phyloP scores from a whole-genome alignment of 306 rosid species.

The Malus fusca region DNA sequence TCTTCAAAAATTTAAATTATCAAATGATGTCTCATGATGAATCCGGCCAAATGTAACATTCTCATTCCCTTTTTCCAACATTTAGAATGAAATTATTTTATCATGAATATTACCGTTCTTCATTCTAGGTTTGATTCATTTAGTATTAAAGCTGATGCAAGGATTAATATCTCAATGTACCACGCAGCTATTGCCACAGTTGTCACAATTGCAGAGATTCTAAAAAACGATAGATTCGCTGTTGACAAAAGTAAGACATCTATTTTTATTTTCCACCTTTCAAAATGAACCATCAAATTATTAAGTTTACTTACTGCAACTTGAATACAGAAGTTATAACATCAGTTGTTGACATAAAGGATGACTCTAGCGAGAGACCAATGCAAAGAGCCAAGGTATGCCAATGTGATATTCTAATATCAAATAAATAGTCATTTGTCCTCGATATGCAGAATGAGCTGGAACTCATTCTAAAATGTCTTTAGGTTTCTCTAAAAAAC shows the following conservation, averaged over 20 bases:
- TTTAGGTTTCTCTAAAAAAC: neutral
- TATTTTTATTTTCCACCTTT: neutral
- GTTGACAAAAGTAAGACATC: constrained; percentile 32
- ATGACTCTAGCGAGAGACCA: constrained; percentile 38
- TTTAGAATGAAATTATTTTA: neutral
- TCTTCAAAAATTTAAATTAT: too few relatives aligned
- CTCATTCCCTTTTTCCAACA: neutral
- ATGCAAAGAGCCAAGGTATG: constrained; percentile 15
- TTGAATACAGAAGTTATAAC: constrained; percentile 28
- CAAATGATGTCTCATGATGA: too few relatives aligned
- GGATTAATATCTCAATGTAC: neutral
- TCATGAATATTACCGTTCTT: neutral
- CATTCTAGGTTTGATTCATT: neutral
- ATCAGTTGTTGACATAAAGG: constrained; percentile 36
- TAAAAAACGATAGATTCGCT: constrained; percentile 38
- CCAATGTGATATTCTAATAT: neutral
- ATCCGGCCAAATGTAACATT: neutral
- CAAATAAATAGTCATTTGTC: too few relatives aligned
- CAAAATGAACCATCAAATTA: neutral
- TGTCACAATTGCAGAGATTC: neutral
- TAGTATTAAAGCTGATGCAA: neutral
- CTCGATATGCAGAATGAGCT: neutral
- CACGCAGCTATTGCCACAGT: too few relatives aligned
- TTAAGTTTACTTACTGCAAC: neutral
- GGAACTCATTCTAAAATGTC: neutral